phyloP scores from a whole-genome alignment of 1,284 basidiomycete species.

The Leccinum griseonigrum region DNA sequence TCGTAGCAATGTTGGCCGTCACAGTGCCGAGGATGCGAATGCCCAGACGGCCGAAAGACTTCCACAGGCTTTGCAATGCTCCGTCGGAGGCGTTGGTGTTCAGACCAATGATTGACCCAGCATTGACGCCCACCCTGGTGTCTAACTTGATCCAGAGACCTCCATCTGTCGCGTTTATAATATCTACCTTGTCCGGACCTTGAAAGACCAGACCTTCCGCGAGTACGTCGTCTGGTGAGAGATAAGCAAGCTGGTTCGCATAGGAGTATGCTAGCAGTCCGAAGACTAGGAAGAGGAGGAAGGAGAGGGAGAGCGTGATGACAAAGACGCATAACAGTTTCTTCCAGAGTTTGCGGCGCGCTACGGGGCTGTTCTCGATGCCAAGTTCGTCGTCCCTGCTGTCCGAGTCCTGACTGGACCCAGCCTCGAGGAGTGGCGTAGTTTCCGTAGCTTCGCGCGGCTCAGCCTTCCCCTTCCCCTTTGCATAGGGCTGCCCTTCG shows the following conservation, averaged over 20 bases:
- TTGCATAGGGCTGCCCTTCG: slow-evolving; percentile 13
- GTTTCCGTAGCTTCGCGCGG: slow-evolving; percentile 29
- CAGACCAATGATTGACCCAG: slow-evolving; percentile 57
- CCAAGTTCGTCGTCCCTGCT: slow-evolving; percentile 13
- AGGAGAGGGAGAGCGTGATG: slow-evolving; percentile 38
- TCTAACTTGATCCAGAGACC: slow-evolving; percentile 58
- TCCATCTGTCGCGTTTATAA: slow-evolving; percentile 60
- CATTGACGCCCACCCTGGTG: slow-evolving; percentile 62
- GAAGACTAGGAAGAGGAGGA: slow-evolving; percentile 43
- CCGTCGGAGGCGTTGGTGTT: slow-evolving; percentile 42
- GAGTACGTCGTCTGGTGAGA: slow-evolving; percentile 59
- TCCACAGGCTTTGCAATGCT: slow-evolving; percentile 49
- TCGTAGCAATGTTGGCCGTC: slow-evolving; percentile 51
- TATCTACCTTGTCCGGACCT: slow-evolving; percentile 59
- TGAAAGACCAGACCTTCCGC: slow-evolving; percentile 52
- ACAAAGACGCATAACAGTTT: slow-evolving; percentile 27
- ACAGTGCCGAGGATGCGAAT: slow-evolving; percentile 53
- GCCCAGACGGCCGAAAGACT: slow-evolving; percentile 64
- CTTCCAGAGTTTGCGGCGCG: slow-evolving; percentile 29
- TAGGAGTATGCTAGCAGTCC: slow-evolving; percentile 62
- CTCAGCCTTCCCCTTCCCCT: slow-evolving; percentile 32
- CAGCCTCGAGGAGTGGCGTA: slow-evolving; percentile 32
- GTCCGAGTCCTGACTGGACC: slow-evolving; percentile 16
- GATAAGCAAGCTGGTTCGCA: slow-evolving; percentile 48
- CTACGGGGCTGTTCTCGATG: slow-evolving; percentile 12